These are phyloP conservation scores for Hura crepitans DNA, from an alignment of 441 rosid species.

Conservation along the genomic window DNA sequence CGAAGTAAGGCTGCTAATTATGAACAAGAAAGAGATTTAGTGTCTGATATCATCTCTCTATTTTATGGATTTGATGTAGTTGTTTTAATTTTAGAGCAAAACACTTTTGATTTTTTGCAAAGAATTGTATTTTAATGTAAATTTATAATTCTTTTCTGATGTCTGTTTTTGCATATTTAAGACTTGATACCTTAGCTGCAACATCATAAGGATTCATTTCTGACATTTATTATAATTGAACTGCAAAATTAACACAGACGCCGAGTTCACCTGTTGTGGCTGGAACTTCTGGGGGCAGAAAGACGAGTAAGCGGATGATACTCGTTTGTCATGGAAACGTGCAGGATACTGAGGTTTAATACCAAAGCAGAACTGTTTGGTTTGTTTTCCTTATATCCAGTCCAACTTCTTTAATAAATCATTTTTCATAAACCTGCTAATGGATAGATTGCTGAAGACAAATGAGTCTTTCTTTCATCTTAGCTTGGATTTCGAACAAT, in stretches of 20 bases:
- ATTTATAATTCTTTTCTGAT: not conserved
- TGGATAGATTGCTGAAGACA: not conserved
- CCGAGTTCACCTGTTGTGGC: constrained; percentile 70
- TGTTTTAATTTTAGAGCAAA: not conserved
- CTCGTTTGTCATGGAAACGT: constrained; percentile 72
- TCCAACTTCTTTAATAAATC: not conserved
- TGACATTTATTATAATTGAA: constrained; percentile 17
- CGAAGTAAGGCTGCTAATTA: not conserved
- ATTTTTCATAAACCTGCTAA: not conserved
- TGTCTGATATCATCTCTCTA: not conserved
- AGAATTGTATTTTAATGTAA: not conserved
- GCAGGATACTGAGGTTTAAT: constrained; percentile 49
- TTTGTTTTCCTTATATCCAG: not conserved
- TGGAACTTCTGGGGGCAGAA: constrained; percentile 69
- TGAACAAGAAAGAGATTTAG: not conserved
- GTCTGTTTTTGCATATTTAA: not conserved
- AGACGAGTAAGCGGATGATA: constrained; percentile 60
- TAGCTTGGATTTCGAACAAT: not conserved
- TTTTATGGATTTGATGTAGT: not conserved
- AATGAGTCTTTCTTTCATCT: constrained; percentile 7
- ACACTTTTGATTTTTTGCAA: not conserved
- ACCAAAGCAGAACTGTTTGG: not conserved
- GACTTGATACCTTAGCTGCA: not conserved
- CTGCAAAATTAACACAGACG: constrained; percentile 56
- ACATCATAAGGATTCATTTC: not conserved